A percentile compares a stretch with the other conserved stretches of the same genome.
Conservation (phyloP, 768 basidiomycete genomes). For the Tylopilus felleus region DNA sequence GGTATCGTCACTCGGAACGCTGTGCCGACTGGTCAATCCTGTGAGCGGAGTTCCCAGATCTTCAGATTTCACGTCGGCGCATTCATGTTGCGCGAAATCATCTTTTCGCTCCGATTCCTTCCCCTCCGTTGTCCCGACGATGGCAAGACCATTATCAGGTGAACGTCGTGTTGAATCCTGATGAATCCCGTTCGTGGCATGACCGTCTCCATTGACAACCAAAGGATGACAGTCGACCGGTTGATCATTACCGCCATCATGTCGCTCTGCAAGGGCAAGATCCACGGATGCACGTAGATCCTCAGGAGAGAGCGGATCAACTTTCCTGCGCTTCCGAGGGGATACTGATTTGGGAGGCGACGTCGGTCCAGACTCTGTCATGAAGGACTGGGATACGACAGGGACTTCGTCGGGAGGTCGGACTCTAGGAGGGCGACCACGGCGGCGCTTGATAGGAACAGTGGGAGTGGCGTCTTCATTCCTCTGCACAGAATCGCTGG, state of each 20-base stretch:
- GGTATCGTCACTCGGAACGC: slow-evolving; percentile 58
- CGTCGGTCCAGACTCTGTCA: slow-evolving; percentile 7
- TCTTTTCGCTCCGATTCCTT: slow-evolving; percentile 1
- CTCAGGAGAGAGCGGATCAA: slow-evolving; percentile 34
- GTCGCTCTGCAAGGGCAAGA: not conserved
- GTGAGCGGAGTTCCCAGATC: slow-evolving; percentile 52
- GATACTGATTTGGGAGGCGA: slow-evolving; percentile 21
- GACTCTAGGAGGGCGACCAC: slow-evolving; percentile 31
- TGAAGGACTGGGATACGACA: not conserved
- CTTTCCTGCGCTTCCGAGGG: slow-evolving; percentile 44
- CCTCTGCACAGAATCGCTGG: not conserved
- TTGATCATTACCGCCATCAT: slow-evolving; percentile 8
- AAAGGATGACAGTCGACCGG: not conserved
- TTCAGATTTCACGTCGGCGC: slow-evolving; percentile 47
- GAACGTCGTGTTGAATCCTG: slow-evolving; percentile 1
- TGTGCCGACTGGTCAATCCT: slow-evolving; percentile 47
- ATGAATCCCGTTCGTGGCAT: slow-evolving; percentile 15
- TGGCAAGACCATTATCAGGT: not conserved
- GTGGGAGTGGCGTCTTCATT: slow-evolving; percentile 4
- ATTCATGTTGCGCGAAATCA: slow-evolving; percentile 7
- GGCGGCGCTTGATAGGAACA: slow-evolving; percentile 30
- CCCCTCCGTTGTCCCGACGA: not conserved
- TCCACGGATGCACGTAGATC: slow-evolving; percentile 20
- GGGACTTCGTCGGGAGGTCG: slow-evolving; percentile 12
- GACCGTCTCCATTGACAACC: slow-evolving; percentile 15